A percentile compares a stretch with the other conserved stretches of the same genome.
phyloP scores from a whole-genome alignment of 2,329 filamentous ascomycete genomes.

The Cladosporium cucumerinum region DNA sequence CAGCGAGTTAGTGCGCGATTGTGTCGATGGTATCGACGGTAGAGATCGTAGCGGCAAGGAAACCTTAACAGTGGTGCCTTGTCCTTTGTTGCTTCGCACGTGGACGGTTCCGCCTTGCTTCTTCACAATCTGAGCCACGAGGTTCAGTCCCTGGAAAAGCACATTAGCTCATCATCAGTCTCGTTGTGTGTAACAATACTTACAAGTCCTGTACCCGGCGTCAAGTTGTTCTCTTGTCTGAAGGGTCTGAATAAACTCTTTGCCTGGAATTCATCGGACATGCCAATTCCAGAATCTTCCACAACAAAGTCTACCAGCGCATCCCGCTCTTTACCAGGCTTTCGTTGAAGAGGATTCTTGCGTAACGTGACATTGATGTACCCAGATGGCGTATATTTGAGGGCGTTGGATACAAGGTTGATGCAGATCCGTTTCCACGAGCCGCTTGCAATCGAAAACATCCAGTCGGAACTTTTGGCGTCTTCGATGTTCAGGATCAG shows the following conservation, averaged over 20 bases:
- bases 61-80: constrained; percentile 23
- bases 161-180: not conserved
- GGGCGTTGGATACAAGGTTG: constrained; percentile 48
- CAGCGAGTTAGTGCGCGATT: not conserved
- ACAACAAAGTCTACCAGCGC: constrained; percentile 32
- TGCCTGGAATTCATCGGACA: constrained; percentile 60
- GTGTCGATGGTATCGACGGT: not conserved
- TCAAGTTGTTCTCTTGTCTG: constrained; percentile 60
- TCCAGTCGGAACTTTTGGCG: constrained; percentile 38
- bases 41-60: constrained; percentile 13
- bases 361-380: constrained; percentile 37
- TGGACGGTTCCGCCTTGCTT: constrained; percentile 55
- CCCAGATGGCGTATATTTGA: constrained; percentile 47
- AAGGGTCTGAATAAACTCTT: constrained; percentile 63
- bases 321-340: too few relatives aligned
- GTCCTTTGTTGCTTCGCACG: constrained; percentile 29
- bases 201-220: constrained; percentile 60
- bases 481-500: constrained; percentile 44
- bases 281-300: constrained; percentile 64
- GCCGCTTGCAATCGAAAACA: constrained; percentile 43
- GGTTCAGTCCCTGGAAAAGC: constrained; percentile 48
- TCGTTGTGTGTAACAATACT: not conserved
- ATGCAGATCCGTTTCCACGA: constrained; percentile 48
- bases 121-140: constrained; percentile 59
- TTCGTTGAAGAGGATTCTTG: not conserved